phyloP scores from a whole-genome alignment of 371 early-diverging fungal species.

The Circinella umbellata region DNA sequence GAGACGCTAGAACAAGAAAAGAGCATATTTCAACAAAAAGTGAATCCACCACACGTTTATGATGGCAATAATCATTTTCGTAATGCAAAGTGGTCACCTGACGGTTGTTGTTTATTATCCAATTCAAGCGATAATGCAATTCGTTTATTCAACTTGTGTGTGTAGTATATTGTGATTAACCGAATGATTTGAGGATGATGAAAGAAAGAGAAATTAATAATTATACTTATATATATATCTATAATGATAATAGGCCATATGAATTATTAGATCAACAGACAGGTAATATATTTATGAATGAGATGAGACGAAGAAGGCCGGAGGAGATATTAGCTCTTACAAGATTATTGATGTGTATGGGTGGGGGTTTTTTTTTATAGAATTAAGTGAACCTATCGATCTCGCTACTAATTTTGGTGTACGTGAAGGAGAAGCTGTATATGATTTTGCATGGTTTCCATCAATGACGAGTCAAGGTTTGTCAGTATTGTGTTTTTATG shows the following conservation, averaged over 20 bases:
- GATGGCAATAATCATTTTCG: constrained; percentile 40
- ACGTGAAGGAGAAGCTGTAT: constrained; percentile 62
- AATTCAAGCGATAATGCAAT: constrained; percentile 66
- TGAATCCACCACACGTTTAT: constrained; percentile 14
- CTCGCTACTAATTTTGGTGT: constrained; percentile 30
- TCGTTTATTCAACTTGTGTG: constrained; percentile 59
- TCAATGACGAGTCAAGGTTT: constrained; percentile 65
- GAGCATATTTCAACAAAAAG: constrained; percentile 23
- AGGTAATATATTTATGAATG: constrained; percentile 9
- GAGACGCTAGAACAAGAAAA: constrained; percentile 26
- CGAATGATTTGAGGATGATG: background rate
- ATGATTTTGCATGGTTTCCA: constrained; percentile 75
- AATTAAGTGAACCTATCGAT: background rate
- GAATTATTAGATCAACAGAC: constrained; percentile 12
- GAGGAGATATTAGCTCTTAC: too few relatives aligned
- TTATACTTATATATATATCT: constrained; percentile 2
- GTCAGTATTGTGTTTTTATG: background rate
- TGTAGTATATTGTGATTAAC: background rate
- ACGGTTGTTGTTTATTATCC: constrained; percentile 65
- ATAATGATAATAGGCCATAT: constrained; percentile 31
- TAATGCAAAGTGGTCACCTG: constrained; percentile 64
- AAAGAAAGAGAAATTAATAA: too few relatives aligned
- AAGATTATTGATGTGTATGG: too few relatives aligned
- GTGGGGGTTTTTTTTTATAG: background rate
- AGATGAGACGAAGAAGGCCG: background rate